Percentiles rank a stretch among this genome's conserved stretches.
Conservation (phyloP, 2,329 filamentous ascomycete species). For the Ceratocystis harringtonii region DNA sequence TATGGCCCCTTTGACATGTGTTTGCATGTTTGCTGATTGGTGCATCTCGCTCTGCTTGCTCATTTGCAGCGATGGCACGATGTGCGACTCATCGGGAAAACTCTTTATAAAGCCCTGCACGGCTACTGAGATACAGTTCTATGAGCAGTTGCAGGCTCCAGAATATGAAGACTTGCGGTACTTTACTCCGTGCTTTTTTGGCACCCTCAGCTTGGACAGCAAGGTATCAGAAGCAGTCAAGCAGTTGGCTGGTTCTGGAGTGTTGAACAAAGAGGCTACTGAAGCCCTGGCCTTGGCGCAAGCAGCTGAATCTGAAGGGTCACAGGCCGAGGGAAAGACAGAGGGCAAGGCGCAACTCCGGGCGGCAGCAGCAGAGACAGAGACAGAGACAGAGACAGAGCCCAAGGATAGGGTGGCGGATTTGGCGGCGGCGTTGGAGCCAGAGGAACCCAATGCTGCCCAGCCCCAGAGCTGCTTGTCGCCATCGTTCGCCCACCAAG, state of each 20-base stretch:
- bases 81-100: conserved; percentile 67
- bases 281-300: conserved; percentile 23
- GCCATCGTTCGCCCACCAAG: not conserved
- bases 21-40: not conserved
- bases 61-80: conserved; percentile 61
- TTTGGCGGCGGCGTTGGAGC: not conserved
- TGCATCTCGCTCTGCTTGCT: not conserved
- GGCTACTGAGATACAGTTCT: conserved; percentile 72
- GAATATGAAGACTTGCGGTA: conserved; percentile 45
- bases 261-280: conserved; percentile 21
- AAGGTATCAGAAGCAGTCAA: not conserved
- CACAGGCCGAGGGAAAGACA: not conserved
- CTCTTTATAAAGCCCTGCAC: conserved; percentile 94
- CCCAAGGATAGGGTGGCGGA: not conserved
- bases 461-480: not conserved
- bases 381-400: not conserved
- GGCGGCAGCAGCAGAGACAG: not conserved
- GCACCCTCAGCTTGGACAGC: conserved; percentile 56
- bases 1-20: not conserved
- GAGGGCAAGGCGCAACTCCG: conserved; percentile 26
- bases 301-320: not conserved
- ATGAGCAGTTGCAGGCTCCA: conserved; percentile 60
- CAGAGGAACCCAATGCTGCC: not conserved
- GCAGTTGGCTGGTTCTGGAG: not conserved
- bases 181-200: conserved; percentile 75